Evolutionary conservation across 108 stramenopile genomes (phyloP), one percentile per base, ranked within the genome.

Genomic region (Stephanodiscus minutulus): DNA sequence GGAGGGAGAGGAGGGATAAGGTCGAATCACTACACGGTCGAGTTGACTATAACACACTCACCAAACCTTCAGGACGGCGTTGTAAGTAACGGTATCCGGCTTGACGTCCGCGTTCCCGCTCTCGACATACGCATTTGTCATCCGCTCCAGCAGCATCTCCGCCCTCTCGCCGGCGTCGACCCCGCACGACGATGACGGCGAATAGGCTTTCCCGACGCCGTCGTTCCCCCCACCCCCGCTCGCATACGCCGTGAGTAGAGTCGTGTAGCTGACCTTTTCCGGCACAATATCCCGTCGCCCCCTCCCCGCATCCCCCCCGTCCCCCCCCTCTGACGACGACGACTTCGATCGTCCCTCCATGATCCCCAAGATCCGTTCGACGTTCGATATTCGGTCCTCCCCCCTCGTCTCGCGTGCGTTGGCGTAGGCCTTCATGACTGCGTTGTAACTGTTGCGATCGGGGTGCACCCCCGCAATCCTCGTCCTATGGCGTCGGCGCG

Each of bases 61-160:
- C 83, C 85, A 90, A 5, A 83, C 86, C 46, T 74, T 63, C 53
- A 90, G 61, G 11, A 90, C 85, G 41, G 77, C 86, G 27, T 85
- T 85, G 66, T 83, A 90, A 0, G 75, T 52, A 25, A 83, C 77
- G 7, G 85, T 86, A 66, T 86, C 85, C 11, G 85, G 76, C 61
- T 72, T 73, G 36, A 73, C 72, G n/a, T 41, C 55, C 12, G 4
- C 64, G 5, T 36, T 61, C 0, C 41, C 68, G 3, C 41, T 55
- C 7, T 29, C 64, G 17, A 47, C 36, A 22, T 74, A 50, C 61
- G 70, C 46, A 8, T 62, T 49, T 33, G 41, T 44, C 73, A 79
- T 79, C 18, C 66, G 39, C 37, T 68, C 55, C 66, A 79, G 59
- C 22, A 73, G 43, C 58, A 61, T 37, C 31, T 79, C 77, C 17